These are phyloP conservation scores for Esteya vermicola DNA, from an alignment of 2,329 filamentous ascomycete genomes.

Conservation along the genomic window DNA sequence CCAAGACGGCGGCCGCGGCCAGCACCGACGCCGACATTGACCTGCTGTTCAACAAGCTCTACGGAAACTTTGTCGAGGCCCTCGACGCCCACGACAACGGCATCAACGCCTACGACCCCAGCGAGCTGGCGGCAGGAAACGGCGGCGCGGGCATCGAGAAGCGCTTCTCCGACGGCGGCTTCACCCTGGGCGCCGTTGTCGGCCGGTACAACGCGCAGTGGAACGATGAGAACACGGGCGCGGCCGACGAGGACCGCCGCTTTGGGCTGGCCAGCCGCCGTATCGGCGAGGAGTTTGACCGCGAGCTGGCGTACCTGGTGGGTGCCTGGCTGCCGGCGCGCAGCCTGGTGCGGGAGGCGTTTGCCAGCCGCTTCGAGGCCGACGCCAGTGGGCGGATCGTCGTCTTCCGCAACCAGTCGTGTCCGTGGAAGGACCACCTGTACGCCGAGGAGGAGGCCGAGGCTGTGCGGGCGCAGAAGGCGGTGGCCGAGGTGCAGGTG, in stretches of 20 bases:
- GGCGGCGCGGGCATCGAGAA: slow-evolving; percentile 54
- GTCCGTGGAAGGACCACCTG: slow-evolving; percentile 94
- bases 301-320: slow-evolving; percentile 63
- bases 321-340: slow-evolving; percentile 79
- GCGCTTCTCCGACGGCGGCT: slow-evolving; percentile 69
- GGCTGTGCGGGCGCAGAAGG: slow-evolving; percentile 21
- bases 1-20: slow-evolving; percentile 6
- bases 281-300: slow-evolving; percentile 79
- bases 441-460: slow-evolving; percentile 59
- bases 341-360: slow-evolving; percentile 53
- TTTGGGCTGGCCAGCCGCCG: slow-evolving; percentile 67
- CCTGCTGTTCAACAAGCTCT: slow-evolving; percentile 75
- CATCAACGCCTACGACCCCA: slow-evolving; percentile 66
- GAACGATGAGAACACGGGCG: slow-evolving; percentile 55
- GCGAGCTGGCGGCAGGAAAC: slow-evolving; percentile 38
- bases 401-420: slow-evolving; percentile 61
- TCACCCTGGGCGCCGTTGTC: slow-evolving; percentile 75
- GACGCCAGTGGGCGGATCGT: slow-evolving; percentile 55
- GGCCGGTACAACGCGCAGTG: slow-evolving; percentile 64
- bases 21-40: slow-evolving; percentile 49
- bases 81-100: slow-evolving; percentile 98
- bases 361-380: slow-evolving; percentile 49
- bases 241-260: slow-evolving; percentile 64
- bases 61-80: slow-evolving; percentile 86
- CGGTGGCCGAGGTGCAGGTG: slow-evolving; percentile 59